Percentiles rank a stretch among this genome's conserved stretches.
phyloP scores from a whole-genome alignment of 225 moss, liverwort and hornwort genomes.

The Bryum argenteum region DNA sequence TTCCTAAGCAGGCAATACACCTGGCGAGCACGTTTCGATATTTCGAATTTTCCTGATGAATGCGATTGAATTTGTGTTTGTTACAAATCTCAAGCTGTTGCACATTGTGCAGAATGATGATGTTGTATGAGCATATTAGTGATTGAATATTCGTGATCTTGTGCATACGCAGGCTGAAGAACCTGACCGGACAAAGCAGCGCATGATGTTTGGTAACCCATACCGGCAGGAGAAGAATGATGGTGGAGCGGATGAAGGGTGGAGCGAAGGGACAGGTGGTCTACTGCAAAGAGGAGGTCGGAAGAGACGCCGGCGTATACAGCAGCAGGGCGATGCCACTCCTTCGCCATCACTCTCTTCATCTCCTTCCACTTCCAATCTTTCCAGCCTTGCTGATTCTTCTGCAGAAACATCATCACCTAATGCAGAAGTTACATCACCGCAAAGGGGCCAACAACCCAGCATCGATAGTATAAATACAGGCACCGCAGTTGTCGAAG shows the following conservation, averaged over 20 bases:
- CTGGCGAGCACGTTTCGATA: neutral
- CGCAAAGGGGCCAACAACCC: conserved; percentile 55
- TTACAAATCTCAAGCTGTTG: conserved; percentile 13
- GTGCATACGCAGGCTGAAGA: conserved; percentile 76
- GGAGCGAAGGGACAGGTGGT: conserved; percentile 94
- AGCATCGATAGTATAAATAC: conserved; percentile 40
- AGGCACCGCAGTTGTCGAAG: conserved; percentile 33
- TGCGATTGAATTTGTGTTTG: neutral
- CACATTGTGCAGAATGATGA: neutral
- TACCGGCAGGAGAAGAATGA: conserved; percentile 98
- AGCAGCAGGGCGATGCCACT: conserved; percentile 53
- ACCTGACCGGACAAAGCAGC: conserved; percentile 91
- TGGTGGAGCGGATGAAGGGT: conserved; percentile 97
- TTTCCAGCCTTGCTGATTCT: conserved; percentile 61
- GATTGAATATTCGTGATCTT: conserved; percentile 18
- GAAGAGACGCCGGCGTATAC: conserved; percentile 64
- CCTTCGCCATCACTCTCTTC: conserved; percentile 69
- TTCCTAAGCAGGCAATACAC: conserved; percentile 1
- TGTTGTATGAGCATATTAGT: conserved; percentile 10
- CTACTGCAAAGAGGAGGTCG: conserved; percentile 71
- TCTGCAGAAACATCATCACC: conserved; percentile 61
- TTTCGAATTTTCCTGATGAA: neutral
- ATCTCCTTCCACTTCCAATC: conserved; percentile 70
- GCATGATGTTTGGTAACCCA: conserved; percentile 97
- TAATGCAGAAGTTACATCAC: conserved; percentile 83